These are phyloP conservation scores for Albugo laibachii DNA, from an alignment of 352 stramenopile species.

Conservation along the genomic window DNA sequence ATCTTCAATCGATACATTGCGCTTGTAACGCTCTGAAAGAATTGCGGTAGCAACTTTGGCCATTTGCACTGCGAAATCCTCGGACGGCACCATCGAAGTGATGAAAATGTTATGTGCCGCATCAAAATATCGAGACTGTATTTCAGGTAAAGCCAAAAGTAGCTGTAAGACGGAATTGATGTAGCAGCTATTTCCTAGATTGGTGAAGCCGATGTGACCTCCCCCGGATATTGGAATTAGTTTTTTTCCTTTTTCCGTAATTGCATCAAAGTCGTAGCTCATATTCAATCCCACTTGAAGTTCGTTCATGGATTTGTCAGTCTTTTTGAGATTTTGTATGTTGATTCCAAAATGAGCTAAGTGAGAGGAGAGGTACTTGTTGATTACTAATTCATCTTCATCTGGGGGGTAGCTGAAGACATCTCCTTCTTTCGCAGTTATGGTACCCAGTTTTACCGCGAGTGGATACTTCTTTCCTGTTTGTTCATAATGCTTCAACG, in stretches of 20 bases:
- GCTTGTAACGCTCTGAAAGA: constrained; percentile 74
- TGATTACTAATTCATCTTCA: constrained; percentile 94
- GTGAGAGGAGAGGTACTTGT: constrained; percentile 88
- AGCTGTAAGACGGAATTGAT: constrained; percentile 96
- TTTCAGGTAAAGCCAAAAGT: constrained; percentile 65
- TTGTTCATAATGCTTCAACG: constrained; percentile 89
- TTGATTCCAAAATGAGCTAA: constrained; percentile 93
- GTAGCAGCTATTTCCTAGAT: constrained; percentile 99
- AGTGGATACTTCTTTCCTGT: constrained; percentile 88
- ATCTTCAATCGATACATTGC: constrained; percentile 11
- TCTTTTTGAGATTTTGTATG: constrained; percentile 88
- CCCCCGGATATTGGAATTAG: constrained; percentile 81
- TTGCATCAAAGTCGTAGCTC: constrained; percentile 95
- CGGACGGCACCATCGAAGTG: constrained; percentile 10
- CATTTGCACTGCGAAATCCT: constrained; percentile 86
- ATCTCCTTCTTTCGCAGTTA: constrained; percentile 89
- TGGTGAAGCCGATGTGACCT: constrained; percentile 91
- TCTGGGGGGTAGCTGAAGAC: constrained; percentile 96
- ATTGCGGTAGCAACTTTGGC: constrained; percentile 81
- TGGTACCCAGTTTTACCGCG: constrained; percentile 96
- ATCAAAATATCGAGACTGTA: constrained; percentile 53
- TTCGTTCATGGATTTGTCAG: constrained; percentile 97
- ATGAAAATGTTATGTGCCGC: constrained; percentile 32
- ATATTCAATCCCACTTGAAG: constrained; percentile 95
- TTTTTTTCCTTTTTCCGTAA: constrained; percentile 91